Evolutionary conservation across 306 rosid species (phyloP).

Genomic region (Leucaena leucocephala): DNA sequence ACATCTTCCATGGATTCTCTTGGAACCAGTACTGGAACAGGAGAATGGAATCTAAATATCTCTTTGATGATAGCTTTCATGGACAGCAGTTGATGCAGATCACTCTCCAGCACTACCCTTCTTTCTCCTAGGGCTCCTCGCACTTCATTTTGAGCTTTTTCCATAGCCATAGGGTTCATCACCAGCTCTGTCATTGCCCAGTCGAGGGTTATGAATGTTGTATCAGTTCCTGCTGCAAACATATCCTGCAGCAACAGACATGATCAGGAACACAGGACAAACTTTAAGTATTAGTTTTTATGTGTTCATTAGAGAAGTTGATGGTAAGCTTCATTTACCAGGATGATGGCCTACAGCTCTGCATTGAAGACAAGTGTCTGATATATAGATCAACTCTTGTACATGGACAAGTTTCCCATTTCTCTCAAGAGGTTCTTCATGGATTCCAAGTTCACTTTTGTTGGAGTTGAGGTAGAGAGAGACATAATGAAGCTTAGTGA

Average conservation of each 20-base stretch:
- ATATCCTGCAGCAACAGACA: slow-evolving; percentile 55
- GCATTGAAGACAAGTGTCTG: neutral
- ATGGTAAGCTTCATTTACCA: slow-evolving; percentile 46
- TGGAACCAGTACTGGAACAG: slow-evolving; percentile 66
- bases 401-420: neutral
- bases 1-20: slow-evolving; percentile 76
- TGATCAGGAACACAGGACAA: neutral
- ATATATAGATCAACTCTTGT: neutral
- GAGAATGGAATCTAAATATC: slow-evolving; percentile 60
- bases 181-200: slow-evolving; percentile 76
- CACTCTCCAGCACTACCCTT: slow-evolving; percentile 53
- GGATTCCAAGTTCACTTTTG: neutral
- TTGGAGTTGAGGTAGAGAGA: neutral
- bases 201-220: slow-evolving; percentile 63
- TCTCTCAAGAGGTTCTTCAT: neutral
- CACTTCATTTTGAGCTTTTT: slow-evolving; percentile 70
- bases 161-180: slow-evolving; percentile 52
- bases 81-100: slow-evolving; percentile 56
- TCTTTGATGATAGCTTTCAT: slow-evolving; percentile 65
- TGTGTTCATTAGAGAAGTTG: neutral
- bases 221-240: slow-evolving; percentile 85
- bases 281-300: too few relatives aligned
- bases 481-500: neutral
- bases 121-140: slow-evolving; percentile 48
- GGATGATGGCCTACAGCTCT: slow-evolving; percentile 47